phyloP scores from a whole-genome alignment of 2,329 filamentous ascomycete genomes.

The Tolypocladium inflatum region DNA sequence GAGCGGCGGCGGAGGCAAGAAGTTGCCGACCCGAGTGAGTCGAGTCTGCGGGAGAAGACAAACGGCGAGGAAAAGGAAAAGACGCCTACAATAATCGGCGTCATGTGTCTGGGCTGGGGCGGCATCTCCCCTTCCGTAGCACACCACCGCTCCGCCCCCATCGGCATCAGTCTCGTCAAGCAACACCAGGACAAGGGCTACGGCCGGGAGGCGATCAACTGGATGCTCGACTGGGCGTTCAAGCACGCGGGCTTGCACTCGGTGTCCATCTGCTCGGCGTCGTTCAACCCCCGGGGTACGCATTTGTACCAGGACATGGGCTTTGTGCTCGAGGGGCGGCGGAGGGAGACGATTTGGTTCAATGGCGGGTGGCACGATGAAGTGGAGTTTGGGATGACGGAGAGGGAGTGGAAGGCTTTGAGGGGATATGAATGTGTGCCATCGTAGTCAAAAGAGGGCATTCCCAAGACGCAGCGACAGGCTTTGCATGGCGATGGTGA shows the following conservation, averaged over 20 bases:
- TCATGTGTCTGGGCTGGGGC: slow-evolving; percentile 10
- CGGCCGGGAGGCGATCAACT: slow-evolving; percentile 34
- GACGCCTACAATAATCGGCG: slow-evolving; percentile 9
- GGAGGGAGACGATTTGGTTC: slow-evolving; percentile 19
- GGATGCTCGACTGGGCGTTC: slow-evolving; percentile 38
- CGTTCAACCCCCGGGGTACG: slow-evolving; percentile 30
- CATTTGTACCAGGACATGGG: slow-evolving; percentile 33
- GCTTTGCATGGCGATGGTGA: no score
- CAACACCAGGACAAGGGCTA: slow-evolving; percentile 30
- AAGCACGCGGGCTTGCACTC: slow-evolving; percentile 30
- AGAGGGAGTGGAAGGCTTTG: slow-evolving; percentile 22
- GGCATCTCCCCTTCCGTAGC: slow-evolving; percentile 3
- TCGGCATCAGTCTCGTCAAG: slow-evolving; percentile 26
- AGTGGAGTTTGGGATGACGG: slow-evolving; percentile 25
- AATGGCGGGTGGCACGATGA: slow-evolving; percentile 28
- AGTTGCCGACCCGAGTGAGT: background rate
- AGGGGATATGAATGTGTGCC: background rate
- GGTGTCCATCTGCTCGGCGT: slow-evolving; percentile 28
- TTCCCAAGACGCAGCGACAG: no score
- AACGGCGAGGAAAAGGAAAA: slow-evolving; percentile 1
- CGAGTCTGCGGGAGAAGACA: background rate
- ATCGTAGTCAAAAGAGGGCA: background rate
- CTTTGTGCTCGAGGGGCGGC: slow-evolving; percentile 31
- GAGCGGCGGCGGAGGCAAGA: background rate
- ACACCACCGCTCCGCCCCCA: slow-evolving; percentile 10